phyloP scores from a whole-genome alignment of 495 filamentous ascomycete species.

The Talaromyces proteolyticus region DNA sequence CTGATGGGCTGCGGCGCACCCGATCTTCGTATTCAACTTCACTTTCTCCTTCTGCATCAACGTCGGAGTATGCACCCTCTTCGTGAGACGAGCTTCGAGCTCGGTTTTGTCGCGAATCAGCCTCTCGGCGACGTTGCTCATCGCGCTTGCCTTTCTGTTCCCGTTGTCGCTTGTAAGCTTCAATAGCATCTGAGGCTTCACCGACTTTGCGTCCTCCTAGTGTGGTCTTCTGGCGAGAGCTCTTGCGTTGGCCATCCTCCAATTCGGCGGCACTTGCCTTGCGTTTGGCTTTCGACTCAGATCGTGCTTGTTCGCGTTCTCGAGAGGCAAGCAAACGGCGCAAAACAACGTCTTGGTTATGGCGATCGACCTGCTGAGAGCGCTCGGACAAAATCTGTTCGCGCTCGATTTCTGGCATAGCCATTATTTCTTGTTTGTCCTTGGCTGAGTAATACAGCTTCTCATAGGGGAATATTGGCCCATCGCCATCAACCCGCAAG shows the following conservation, averaged over 20 bases:
- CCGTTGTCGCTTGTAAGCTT: conserved; percentile 76
- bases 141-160: conserved; percentile 70
- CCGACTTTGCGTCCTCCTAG: conserved; percentile 73
- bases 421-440: conserved; percentile 79
- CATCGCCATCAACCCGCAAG: conserved; percentile 47
- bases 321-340: conserved; percentile 69
- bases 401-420: conserved; percentile 82
- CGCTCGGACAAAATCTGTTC: conserved; percentile 88
- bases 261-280: conserved; percentile 70
- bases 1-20: conserved; percentile 19
- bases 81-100: conserved; percentile 19
- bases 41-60: conserved; percentile 70
- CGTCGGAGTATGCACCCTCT: conserved; percentile 50
- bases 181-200: conserved; percentile 68
- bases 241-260: conserved; percentile 70
- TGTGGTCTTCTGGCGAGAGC: conserved; percentile 73
- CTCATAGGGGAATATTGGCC: conserved; percentile 77
- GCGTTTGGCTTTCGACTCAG: conserved; percentile 66
- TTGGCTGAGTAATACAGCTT: conserved; percentile 73
- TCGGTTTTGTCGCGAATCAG: conserved; percentile 34
- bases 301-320: conserved; percentile 52
- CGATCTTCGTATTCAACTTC: conserved; percentile 69
- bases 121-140: conserved; percentile 65
- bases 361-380: conserved; percentile 70
- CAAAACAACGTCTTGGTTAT: conserved; percentile 78